These are phyloP conservation scores for Papiliotrema fonsecae DNA, from an alignment of 1,284 basidiomycete genomes.

Conservation along the genomic window DNA sequence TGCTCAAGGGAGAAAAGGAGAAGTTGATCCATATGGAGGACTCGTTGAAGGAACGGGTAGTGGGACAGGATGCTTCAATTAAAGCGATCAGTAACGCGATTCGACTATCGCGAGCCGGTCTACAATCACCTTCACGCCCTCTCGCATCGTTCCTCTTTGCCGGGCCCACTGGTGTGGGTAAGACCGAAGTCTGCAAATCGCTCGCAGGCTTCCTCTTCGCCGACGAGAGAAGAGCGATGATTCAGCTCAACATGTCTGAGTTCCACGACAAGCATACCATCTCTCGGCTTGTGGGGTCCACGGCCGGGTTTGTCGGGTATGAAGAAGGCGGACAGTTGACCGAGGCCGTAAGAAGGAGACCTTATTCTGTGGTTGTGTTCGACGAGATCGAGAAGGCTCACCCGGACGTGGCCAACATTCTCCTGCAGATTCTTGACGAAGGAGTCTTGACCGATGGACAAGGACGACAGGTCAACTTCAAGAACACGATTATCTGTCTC, in stretches of 20 bases:
- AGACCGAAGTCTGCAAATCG: slow-evolving; percentile 85
- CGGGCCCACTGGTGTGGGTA: slow-evolving; percentile 65
- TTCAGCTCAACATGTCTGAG: slow-evolving; percentile 90
- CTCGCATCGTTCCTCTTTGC: slow-evolving; percentile 89
- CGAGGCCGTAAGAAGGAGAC: slow-evolving; percentile 77
- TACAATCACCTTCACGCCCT: slow-evolving; percentile 79
- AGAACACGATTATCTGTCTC: slow-evolving; percentile 87
- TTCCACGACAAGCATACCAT: slow-evolving; percentile 88
- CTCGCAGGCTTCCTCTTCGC: slow-evolving; percentile 82
- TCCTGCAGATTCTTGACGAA: slow-evolving; percentile 89
- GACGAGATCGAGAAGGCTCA: slow-evolving; percentile 93
- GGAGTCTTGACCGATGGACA: slow-evolving; percentile 71
- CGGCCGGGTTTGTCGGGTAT: slow-evolving; percentile 89
- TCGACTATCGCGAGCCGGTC: slow-evolving; percentile 80
- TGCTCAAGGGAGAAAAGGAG: slow-evolving; percentile 84
- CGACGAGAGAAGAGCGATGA: slow-evolving; percentile 78
- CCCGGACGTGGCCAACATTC: slow-evolving; percentile 80
- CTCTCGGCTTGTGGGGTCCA: slow-evolving; percentile 81
- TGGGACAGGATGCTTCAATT: slow-evolving; percentile 84
- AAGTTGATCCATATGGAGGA: slow-evolving; percentile 92
- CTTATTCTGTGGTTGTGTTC: slow-evolving; percentile 46
- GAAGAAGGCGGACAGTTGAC: slow-evolving; percentile 79
- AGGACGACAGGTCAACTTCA: slow-evolving; percentile 46
- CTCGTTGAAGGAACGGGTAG: slow-evolving; percentile 64
- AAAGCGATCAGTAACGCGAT: slow-evolving; percentile 78